Evolutionary conservation across 2,329 filamentous ascomycete genomes (phyloP), one percentile per base, ranked within the genome.

Genomic region (Sporothrix euskadiensis): DNA sequence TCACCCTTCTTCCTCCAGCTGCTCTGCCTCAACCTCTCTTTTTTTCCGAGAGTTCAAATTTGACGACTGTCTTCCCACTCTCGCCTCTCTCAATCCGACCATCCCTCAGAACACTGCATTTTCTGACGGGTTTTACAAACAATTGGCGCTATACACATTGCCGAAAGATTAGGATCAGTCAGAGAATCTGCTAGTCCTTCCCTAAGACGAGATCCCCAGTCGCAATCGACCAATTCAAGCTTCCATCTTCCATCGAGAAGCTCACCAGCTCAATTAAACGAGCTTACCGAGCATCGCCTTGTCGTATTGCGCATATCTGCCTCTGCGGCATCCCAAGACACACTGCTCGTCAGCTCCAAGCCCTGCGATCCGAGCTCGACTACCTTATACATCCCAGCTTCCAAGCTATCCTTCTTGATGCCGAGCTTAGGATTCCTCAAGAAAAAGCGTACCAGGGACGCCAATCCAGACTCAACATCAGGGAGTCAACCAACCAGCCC

Each of bases 401-500:
- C 12, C 61, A 56, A 69, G 49, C 35, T 30, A 44, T 57, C 73
- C 69, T 73, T 73, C 77, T 79, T 80, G 75, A 98, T 99, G 96
- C 96, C 94, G 90, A 93, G 89, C 83, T 89, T 98, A 87, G 94
- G 94, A 83, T 94, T 98, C 82, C 90, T 98, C 82, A 98, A 98
- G 89, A 98, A 97, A 89, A 97, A 97, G 89, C 91, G 94, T 89
- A 97, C 94, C 85, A 97, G 94, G 89, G 94, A 98, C 86, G 92
- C 90, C 81, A 89, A 90, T 81, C 87, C 89, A 81, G 90, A 93
- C 81, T 88, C 87, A 78, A 89, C 90, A 80, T 86, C 90, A 79
- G 86, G 87, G 77, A 91, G 88, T 80, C 88, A 91, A 81, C 87
- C 89, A 78, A 87, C 86, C 77, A 90, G 89, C 79, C 88, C 89